Conservation (phyloP, 2,329 filamentous ascomycete species). For the Ophiostoma himal-ulmi region DNA sequence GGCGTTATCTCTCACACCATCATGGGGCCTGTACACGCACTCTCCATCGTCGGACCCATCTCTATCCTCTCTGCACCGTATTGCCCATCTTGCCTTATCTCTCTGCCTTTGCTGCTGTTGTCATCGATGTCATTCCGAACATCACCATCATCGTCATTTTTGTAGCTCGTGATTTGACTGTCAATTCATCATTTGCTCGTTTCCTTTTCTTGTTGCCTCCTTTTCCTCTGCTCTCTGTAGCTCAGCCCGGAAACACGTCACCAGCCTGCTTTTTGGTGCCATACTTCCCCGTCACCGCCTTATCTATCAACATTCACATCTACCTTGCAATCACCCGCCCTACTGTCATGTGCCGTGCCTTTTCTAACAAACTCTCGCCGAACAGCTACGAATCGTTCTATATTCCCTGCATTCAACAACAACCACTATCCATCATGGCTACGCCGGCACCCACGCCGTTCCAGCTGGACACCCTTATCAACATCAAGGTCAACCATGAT, state of each 20-base stretch:
- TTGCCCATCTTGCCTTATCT: neutral
- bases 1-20: slow-evolving; percentile 9
- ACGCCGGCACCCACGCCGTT: neutral
- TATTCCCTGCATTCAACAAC: neutral
- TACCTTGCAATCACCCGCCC: neutral
- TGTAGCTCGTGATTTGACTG: neutral
- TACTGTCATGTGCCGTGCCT: slow-evolving; percentile 1
- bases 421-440: neutral
- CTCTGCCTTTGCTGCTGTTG: neutral
- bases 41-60: slow-evolving; percentile 9
- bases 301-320: neutral
- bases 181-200: neutral
- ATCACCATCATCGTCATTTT: neutral
- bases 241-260: neutral
- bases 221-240: neutral
- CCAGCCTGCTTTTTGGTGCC: neutral
- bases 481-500: slow-evolving; percentile 76
- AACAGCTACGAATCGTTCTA: neutral
- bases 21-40: slow-evolving; percentile 9
- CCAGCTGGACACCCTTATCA: slow-evolving; percentile 65
- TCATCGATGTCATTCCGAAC: neutral
- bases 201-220: neutral
- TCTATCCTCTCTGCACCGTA: neutral
- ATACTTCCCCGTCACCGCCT: neutral
- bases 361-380: neutral